Conservation (phyloP, 257 asterid genomes). For the Leonotis leonurus region DNA sequence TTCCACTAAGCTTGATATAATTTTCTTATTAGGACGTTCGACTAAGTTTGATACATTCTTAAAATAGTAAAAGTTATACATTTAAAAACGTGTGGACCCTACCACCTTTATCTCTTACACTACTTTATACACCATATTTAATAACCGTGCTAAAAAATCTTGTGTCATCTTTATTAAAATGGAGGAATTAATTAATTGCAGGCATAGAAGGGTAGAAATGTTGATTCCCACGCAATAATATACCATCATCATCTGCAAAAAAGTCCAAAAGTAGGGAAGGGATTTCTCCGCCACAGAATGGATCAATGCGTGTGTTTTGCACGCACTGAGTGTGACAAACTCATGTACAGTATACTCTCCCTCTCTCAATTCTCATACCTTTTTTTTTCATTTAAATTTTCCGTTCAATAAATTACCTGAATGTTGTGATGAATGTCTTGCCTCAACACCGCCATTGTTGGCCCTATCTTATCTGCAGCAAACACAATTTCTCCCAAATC, state of each 20-base stretch:
- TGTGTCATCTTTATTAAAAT: too few species aligned
- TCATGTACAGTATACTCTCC: too few species aligned
- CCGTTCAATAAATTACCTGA: slow-evolving; percentile 48
- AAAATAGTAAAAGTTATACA: too few species aligned
- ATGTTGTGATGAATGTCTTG: slow-evolving; percentile 75
- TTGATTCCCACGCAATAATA: background rate
- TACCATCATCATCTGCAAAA: background rate
- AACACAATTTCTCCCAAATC: background rate
- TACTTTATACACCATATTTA: too few species aligned
- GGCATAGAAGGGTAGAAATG: background rate
- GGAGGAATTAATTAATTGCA: too few species aligned
- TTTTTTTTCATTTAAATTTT: background rate
- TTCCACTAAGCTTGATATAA: too few species aligned
- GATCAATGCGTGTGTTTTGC: slow-evolving; percentile 42
- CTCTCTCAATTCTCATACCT: background rate
- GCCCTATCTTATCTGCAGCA: slow-evolving; percentile 97
- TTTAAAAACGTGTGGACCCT: too few species aligned
- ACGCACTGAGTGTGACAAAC: slow-evolving; percentile 36
- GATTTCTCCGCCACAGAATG: background rate
- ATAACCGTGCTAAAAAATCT: too few species aligned
- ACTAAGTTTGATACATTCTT: too few species aligned
- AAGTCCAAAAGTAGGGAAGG: slow-evolving; percentile 30
- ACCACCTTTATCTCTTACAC: too few species aligned
- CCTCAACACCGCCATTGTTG: slow-evolving; percentile 87
- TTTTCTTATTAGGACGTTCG: too few species aligned